Conservation (phyloP, 495 filamentous ascomycete genomes). For the Aspergillus saccharolyticus region DNA sequence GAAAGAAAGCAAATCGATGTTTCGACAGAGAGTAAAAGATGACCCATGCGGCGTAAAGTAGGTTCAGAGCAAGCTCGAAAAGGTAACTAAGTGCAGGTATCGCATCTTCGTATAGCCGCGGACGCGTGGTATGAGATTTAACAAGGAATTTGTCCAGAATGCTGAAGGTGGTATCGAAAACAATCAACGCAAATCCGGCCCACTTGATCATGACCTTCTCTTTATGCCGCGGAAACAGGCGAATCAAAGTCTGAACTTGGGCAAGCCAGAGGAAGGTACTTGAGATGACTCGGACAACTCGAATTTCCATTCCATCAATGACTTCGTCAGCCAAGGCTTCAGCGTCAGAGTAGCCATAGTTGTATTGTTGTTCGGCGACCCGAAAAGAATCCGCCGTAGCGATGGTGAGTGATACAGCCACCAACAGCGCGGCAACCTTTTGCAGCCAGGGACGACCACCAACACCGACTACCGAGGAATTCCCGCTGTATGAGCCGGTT, state of each 20-base stretch:
- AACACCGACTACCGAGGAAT: slow-evolving; percentile 72
- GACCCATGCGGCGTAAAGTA: slow-evolving; percentile 93
- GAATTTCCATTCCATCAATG: slow-evolving; percentile 74
- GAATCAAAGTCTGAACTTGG: slow-evolving; percentile 92
- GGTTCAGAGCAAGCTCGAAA: slow-evolving; percentile 81
- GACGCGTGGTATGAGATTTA: slow-evolving; percentile 53
- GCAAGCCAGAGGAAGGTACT: slow-evolving; percentile 96
- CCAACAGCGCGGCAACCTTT: slow-evolving; percentile 84
- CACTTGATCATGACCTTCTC: slow-evolving; percentile 99
- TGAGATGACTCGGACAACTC: slow-evolving; percentile 83
- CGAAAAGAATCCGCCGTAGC: slow-evolving; percentile 85
- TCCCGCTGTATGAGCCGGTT: slow-evolving; percentile 62
- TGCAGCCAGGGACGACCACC: slow-evolving; percentile 93
- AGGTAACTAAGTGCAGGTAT: slow-evolving; percentile 91
- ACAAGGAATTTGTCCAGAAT: slow-evolving; percentile 79
- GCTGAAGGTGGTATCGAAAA: slow-evolving; percentile 82
- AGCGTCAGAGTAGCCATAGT: slow-evolving; percentile 67
- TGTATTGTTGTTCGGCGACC: slow-evolving; percentile 76
- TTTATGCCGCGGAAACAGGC: slow-evolving; percentile 90
- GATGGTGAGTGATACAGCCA: slow-evolving; percentile 88
- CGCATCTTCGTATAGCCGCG: slow-evolving; percentile 74
- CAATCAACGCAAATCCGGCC: slow-evolving; percentile 89
- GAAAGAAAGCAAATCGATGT: slow-evolving; percentile 88
- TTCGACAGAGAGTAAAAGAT: slow-evolving; percentile 93
- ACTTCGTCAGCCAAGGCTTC: slow-evolving; percentile 65